Conservation (phyloP, 176 grass and related monocot species). For the Oryza nivara region DNA sequence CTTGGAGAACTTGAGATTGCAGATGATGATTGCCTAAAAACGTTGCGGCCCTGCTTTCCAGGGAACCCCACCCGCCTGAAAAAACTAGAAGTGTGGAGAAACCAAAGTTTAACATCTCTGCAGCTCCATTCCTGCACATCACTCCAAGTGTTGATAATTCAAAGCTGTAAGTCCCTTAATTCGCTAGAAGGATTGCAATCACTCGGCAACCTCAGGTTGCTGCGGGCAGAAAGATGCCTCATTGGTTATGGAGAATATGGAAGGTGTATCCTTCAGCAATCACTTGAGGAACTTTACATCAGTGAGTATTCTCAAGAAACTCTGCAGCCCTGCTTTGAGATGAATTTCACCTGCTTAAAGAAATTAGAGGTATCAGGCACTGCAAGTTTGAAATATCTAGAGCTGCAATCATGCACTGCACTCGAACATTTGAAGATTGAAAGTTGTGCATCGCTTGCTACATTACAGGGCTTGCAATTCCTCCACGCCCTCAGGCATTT, state of each 20-base stretch:
- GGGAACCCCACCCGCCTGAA: background rate
- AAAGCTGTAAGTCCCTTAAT: too few species aligned
- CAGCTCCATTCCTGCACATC: too few species aligned
- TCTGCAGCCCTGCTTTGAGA: too few species aligned
- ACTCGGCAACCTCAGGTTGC: background rate
- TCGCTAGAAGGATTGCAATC: background rate
- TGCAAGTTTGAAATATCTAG: too few species aligned
- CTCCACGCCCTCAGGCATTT: conserved; percentile 1
- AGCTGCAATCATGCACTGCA: too few species aligned
- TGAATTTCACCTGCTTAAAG: too few species aligned
- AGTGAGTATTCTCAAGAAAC: background rate
- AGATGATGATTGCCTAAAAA: background rate
- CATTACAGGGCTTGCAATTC: too few species aligned
- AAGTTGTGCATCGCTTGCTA: too few species aligned
- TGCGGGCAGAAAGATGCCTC: rapidly evolving
- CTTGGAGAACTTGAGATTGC: rapidly evolving
- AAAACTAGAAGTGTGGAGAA: background rate
- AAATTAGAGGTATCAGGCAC: too few species aligned
- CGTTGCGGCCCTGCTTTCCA: background rate
- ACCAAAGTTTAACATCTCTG: background rate
- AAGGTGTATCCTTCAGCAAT: conserved; percentile 2
- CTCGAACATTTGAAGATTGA: too few species aligned
- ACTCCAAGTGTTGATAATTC: too few species aligned
- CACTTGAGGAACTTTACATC: too few species aligned
- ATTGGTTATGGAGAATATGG: background rate